A percentile compares a stretch with the other conserved stretches of the same genome.
phyloP scores from a whole-genome alignment of 2,329 filamentous ascomycete species.

The Pseudogymnoascus sp. region DNA sequence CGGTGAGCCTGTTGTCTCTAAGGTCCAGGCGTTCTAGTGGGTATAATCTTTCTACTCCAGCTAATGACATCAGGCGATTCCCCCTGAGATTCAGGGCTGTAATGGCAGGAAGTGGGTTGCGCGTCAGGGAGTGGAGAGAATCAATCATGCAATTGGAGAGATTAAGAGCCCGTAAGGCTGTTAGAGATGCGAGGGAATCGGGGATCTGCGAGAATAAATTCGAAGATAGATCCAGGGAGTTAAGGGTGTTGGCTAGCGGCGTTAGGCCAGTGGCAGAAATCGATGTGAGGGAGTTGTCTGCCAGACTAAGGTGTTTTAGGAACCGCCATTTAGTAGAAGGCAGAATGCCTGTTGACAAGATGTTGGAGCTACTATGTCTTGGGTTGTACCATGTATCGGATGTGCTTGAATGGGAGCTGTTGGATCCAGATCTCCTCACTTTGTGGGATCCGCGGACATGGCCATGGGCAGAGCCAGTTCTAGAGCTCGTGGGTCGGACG shows the following conservation, averaged over 20 bases:
- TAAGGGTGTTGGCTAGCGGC: conserved; percentile 78
- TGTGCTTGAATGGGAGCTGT: conserved; percentile 79
- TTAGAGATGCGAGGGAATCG: conserved; percentile 77
- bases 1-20: conserved; percentile 81
- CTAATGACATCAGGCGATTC: conserved; percentile 79
- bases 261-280: conserved; percentile 67
- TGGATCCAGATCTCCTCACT: conserved; percentile 78
- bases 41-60: conserved; percentile 79
- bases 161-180: conserved; percentile 83
- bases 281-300: conserved; percentile 82
- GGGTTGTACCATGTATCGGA: conserved; percentile 55
- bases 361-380: conserved; percentile 69
- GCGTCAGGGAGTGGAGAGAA: conserved; percentile 76
- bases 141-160: conserved; percentile 97
- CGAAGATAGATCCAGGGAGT: conserved; percentile 84
- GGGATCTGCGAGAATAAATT: conserved; percentile 94
- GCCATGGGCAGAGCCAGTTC: conserved; percentile 49
- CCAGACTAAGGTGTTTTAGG: conserved; percentile 79
- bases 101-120: conserved; percentile 84
- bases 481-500: conserved; percentile 64
- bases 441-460: conserved; percentile 63
- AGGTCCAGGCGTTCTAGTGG: conserved; percentile 86
- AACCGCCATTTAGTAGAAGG: conserved; percentile 92
- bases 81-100: conserved; percentile 84
- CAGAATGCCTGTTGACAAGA: conserved; percentile 62